Evolutionary conservation across 805 yeast species (phyloP).

Genomic region (Metschnikowia rubicola): DNA sequence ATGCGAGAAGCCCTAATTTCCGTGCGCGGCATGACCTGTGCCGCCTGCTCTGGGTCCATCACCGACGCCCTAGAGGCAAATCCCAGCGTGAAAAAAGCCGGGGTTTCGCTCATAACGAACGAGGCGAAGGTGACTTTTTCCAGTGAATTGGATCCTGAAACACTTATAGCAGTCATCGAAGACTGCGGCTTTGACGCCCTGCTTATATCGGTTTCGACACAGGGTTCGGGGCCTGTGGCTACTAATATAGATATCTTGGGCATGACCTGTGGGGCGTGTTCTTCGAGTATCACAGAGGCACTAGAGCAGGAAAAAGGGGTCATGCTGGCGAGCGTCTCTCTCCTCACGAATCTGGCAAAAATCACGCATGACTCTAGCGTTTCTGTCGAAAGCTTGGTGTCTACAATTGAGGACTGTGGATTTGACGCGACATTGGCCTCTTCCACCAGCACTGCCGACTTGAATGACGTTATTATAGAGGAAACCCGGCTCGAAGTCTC

Average conservation of each 20-base stretch:
- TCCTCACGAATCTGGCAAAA: conserved; percentile 15
- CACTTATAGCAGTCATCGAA: conserved; percentile 9
- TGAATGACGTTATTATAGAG: not conserved
- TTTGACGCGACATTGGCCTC: conserved; percentile 21
- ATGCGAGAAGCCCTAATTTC: conserved; percentile 12
- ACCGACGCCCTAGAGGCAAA: conserved; percentile 19
- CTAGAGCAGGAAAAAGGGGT: conserved; percentile 12
- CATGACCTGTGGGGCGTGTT: conserved; percentile 21
- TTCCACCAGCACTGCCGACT: not conserved
- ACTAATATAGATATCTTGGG: conserved; percentile 10
- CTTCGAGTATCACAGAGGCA: conserved; percentile 17
- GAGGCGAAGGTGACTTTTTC: conserved; percentile 22
- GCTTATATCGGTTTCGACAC: conserved; percentile 2
- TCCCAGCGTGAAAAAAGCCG: conserved; percentile 14
- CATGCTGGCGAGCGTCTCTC: conserved; percentile 13
- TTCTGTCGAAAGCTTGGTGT: conserved; percentile 2
- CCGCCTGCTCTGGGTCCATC: conserved; percentile 24
- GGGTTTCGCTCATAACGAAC: conserved; percentile 27
- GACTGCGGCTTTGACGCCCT: conserved; percentile 19
- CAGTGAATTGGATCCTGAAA: conserved; percentile 1
- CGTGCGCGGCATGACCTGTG: conserved; percentile 27
- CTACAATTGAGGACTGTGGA: conserved; percentile 31
- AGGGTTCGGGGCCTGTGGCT: not conserved
- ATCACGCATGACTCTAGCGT: conserved; percentile 6
- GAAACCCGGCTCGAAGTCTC: conserved; percentile 34